Conservation (phyloP, 164 flowering plant species). For the Pachysandra terminalis region DNA sequence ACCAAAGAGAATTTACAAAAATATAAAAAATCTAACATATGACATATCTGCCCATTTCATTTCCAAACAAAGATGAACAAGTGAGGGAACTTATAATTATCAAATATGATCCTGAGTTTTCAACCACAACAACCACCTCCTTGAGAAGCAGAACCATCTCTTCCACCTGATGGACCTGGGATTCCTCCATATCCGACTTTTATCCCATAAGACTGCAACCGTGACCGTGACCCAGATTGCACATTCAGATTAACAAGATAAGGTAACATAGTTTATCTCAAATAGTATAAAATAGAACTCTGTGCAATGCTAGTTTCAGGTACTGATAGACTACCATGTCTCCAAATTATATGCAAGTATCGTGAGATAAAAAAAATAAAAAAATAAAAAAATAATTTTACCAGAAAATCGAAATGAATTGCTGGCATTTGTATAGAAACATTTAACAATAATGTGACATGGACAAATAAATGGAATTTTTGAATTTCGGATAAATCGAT, state of each 20-base stretch:
- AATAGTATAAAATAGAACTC: too few relatives aligned
- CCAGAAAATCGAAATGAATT: too few relatives aligned
- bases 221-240: background rate
- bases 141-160: conserved; percentile 74
- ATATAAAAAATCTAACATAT: conserved; percentile 6
- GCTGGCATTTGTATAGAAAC: too few relatives aligned
- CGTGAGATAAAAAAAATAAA: too few relatives aligned
- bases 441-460: background rate
- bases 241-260: too few relatives aligned
- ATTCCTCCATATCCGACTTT: conserved; percentile 92
- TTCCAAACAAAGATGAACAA: background rate
- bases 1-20: background rate
- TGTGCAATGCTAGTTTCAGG: too few relatives aligned
- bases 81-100: background rate
- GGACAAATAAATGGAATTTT: background rate
- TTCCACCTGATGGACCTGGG: conserved; percentile 78
- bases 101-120: conserved; percentile 11
- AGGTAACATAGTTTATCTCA: too few relatives aligned
- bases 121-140: conserved; percentile 85
- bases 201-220: conserved; percentile 75
- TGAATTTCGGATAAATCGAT: too few relatives aligned
- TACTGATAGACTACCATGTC: too few relatives aligned
- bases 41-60: conserved; percentile 5
- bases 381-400: too few relatives aligned
- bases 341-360: too few relatives aligned